Base-by-base conservation (phyloP, 805 yeast genomes). In the Novakomyces olei region DNA sequence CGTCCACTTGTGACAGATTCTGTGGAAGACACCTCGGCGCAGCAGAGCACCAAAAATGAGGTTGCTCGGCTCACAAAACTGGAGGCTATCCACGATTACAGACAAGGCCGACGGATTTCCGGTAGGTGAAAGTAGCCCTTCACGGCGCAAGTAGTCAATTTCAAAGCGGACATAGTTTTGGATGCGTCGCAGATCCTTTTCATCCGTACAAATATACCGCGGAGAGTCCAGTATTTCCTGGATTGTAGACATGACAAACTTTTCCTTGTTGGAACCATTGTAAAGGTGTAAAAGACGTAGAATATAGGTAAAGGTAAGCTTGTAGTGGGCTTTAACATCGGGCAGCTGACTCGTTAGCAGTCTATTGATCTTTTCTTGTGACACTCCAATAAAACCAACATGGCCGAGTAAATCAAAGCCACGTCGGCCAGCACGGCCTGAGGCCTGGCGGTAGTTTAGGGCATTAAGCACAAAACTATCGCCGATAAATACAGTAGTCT, bases 401-500 rank as follows among this genome's bases (percentile, higher is more conserved):
- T 17, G 32, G 20, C 32, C 32, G 10, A 29, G 15, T 5, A 29
- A 15, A 29, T 29, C 32, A n/a, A 29, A 29, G 14, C 32, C 32
- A 29, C 32, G 32, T 19, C 32, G 32, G 20, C 32, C 32, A 17
- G 32, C 32, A 29, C 32, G 32, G 20, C 32, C 32, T 12, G 32
- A 23, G 15, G 32, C 32, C 20, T 29, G 32, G 15, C 20, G 32
- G 32, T 19, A 29, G 15, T 29, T 29, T 5, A 29, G 15, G 10
- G 32, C 32, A 19, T 15, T 29, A 4, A 29, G 25, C 15, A 19
- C 25, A 19, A 16, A 17, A 19, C 22, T 29, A 29, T 29, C 32
- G 14, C 32, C 32, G 25, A 29, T 19, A 10, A 29, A 29, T 5
- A 29, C 32, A 8, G 20, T 25, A 29, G 32, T 29, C n/a, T 19